These are phyloP conservation scores for Calocera viscosa DNA, from an alignment of 768 basidiomycete species.

Conservation along the genomic window DNA sequence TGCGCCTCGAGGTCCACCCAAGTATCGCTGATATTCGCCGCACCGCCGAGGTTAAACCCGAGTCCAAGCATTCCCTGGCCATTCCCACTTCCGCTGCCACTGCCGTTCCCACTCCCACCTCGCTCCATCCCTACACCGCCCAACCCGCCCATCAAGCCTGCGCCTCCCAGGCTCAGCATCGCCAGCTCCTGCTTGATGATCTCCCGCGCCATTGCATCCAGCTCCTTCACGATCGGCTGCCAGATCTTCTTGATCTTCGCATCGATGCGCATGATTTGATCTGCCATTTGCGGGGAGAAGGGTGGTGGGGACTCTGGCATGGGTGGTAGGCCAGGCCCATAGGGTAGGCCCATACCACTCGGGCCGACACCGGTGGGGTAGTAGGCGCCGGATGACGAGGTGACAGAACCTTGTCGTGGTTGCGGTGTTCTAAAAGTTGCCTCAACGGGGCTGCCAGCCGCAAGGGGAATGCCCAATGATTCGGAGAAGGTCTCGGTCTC, in stretches of 20 bases:
- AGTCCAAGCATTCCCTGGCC: neutral
- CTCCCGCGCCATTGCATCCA: slow-evolving; percentile 68
- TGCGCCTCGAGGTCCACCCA: slow-evolving; percentile 8
- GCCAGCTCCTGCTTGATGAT: slow-evolving; percentile 73
- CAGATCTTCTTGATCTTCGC: slow-evolving; percentile 85
- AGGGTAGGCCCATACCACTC: slow-evolving; percentile 7
- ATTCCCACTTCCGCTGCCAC: neutral
- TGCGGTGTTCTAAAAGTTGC: neutral
- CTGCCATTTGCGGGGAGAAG: slow-evolving; percentile 31
- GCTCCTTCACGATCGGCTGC: slow-evolving; percentile 63
- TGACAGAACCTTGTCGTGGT: neutral
- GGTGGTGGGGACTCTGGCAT: slow-evolving; percentile 13
- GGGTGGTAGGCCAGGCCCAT: neutral
- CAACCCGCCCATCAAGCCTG: neutral
- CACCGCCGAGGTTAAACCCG: neutral
- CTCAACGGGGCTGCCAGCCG: neutral
- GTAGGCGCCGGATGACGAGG: neutral
- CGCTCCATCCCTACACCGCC: neutral
- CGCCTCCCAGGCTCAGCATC: slow-evolving; percentile 33
- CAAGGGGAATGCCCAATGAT: neutral
- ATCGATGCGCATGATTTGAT: slow-evolving; percentile 70
- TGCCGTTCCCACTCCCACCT: neutral
- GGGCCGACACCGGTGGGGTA: slow-evolving; percentile 10
- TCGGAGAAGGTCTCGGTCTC: neutral
- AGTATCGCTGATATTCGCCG: neutral